Evolutionary conservation across 2,329 filamentous ascomycete species (phyloP), one percentile per base, ranked within the genome.

Genomic region (Aspergillus brasiliensis): DNA sequence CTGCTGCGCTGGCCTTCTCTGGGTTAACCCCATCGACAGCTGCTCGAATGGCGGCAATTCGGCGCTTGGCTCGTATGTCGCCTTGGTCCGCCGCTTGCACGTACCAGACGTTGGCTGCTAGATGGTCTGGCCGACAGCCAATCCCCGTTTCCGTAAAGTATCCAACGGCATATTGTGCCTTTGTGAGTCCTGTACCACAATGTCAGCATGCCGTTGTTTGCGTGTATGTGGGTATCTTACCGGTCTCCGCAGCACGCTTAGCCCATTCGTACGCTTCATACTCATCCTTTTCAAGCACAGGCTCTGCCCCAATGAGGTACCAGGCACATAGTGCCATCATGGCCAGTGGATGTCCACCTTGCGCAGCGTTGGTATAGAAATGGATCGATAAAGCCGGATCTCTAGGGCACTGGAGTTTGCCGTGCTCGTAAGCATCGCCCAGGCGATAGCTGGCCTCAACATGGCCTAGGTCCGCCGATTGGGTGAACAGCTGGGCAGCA

Each of bases 111-210:
- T 99, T 99, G 67, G 95, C 94, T 76, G 97, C 93, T 46, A 99
- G 84, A n/a, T 94, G 88, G 74, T 99, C 95, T 51, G 92, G 88
- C 38, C 92, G 90, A 75, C 92, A 97, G 52, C 95, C 95, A 68
- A 99, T 97, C 63, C 95, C 95, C 91, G 96, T 97, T 76, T 99
- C 95, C 5, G 93, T 97, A 75, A 99, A 99, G 78, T 97, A 98
- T 47, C 92, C 95, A 21, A 97, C 87, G 0, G 95, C 92, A 69
- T 98, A 99, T 74, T 97, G 88, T n/a, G 95, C 95, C 74, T 86
- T 86, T 2, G 79, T 74, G 7, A 83, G 74, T 2, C 77, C 80
- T 82, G 52, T 6, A 15, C n/a, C 23, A 5, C 19, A n/a, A 25
- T 11, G 44, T 28, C 11, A 46, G 25, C 38, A 44, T 11, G 10